Base-by-base conservation (phyloP, 1,284 basidiomycete species). In the Coniferiporia sulphurascens region DNA sequence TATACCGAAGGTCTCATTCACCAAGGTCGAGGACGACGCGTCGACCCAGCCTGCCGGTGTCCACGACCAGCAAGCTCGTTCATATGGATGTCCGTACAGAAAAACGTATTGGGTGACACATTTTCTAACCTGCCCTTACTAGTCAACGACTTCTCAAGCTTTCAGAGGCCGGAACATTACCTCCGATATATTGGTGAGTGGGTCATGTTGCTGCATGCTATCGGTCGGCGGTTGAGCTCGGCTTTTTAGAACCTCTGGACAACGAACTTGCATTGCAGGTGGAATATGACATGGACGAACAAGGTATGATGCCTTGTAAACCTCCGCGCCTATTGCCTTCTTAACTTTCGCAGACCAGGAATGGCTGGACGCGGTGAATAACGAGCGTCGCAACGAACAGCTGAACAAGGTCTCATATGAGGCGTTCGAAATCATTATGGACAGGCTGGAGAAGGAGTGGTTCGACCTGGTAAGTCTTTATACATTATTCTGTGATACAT, bases 201-300 rank as follows among this genome's bases (percentile, higher is more conserved):
- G 19, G n/a, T 5, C 21, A 34, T 44, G 32, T 17, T 6, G 45
- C 17, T 22, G n/a, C 22, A 35, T 48, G 21, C n/a, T 9, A 44
- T 53, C 10, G 10, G 22, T 52, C 53, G 19, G 36, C 56, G 2
- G 19, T 21, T 46, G 12, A 12, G 22, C 9, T 15, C 12, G 17
- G 44, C 17, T 63, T 17, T 21, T 27, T 15, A 94, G 96, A 98
- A 69, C 96, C 96, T 0, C 79, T 96, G 65, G 96, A 99, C 72
- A 86, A 84, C 56, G 97, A 99, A 64, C 83, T 98, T 34, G 89
- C 90, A 9, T 84, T 85, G 50, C 94, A 96, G 69, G 96, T 98
- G 50, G 97, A 99, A 72, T 99, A 99, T 78, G 97, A 99, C 71
- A 99, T 99, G 95, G 97, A 99, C 69, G 97, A 98, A 71, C 96